Evolutionary conservation across 495 filamentous ascomycete genomes (phyloP).

Genomic region (Daldinia childiae): DNA sequence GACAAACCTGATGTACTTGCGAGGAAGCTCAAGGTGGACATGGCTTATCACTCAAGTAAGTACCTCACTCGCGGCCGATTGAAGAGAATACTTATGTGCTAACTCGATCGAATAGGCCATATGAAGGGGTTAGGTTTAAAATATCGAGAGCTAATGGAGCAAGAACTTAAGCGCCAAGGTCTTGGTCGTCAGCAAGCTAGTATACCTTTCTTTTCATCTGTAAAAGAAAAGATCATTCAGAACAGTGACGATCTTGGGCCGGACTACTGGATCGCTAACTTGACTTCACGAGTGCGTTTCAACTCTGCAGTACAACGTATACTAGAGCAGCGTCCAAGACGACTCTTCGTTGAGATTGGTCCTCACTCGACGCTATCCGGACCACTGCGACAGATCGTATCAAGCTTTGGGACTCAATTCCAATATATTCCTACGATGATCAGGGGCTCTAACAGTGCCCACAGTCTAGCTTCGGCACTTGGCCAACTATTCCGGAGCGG

Average conservation of each 20-base stretch:
- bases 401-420: not conserved
- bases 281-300: not conserved
- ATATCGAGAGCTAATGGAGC: not conserved
- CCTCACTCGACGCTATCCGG: not conserved
- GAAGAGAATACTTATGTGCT: not conserved
- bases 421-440: not conserved
- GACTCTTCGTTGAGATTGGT: not conserved
- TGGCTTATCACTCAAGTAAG: not conserved
- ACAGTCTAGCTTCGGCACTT: not conserved
- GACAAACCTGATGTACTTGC: not conserved
- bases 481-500: not conserved
- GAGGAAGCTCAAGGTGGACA: not conserved
- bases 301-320: not conserved
- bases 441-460: not conserved
- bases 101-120: not conserved
- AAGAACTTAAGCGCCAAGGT: not conserved
- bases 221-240: not conserved
- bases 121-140: not conserved
- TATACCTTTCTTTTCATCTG: not conserved
- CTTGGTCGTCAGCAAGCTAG: not conserved
- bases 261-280: not conserved
- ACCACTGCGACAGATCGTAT: not conserved
- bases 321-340: not conserved
- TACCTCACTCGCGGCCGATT: not conserved
- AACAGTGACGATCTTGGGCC: not conserved